Evolutionary conservation across 2,329 filamentous ascomycete genomes (phyloP), one percentile per base, ranked within the genome.

Genomic region (Rosellinia necatrix): DNA sequence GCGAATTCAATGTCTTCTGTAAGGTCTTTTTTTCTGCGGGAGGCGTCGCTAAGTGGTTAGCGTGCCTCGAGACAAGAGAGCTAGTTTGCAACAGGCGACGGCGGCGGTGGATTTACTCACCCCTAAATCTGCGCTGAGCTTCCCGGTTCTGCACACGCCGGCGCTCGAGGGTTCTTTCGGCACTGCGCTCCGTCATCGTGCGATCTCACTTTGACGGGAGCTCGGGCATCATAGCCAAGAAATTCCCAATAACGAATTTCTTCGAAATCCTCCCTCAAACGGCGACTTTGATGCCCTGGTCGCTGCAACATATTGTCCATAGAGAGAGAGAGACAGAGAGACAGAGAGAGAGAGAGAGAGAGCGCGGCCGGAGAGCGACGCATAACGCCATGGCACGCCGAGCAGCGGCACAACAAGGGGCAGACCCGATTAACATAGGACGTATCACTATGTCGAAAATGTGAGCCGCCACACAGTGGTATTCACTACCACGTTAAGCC

Each of bases 91-190:
- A 10, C n/a, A 35, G 4, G 32, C 6, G 3, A 15, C 9, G 12
- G 3, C 24, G 9, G 32, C n/a, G n/a, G 21, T 4, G 21, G 12
- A 5, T 17, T 37, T 29, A 12, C 47, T 49, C 35, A 49, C 47
- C 35, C 15, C 47, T 21, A 19, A 49, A 49, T 27, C 47, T 40
- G 47, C 47, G 47, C 8, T 49, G 47, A 22, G 47, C 47, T 13
- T 49, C 35, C 9, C 47, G 47, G 12, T 49, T 49, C 35, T 49
- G 47, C 12, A 32, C 35, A 40, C 47, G 47, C 7, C 47, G 35
- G 15, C 47, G 47, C 47, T 49, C 47, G 27, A 49, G 44, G n/a
- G 38, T 48, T 34, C 38, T 27, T 37, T 48, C 44, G 7, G 44
- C 44, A 15, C 44, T 48, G 44, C 32, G 44, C 7, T 48, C 44